Percentiles rank a stretch among this genome's conserved stretches.
phyloP scores from a whole-genome alignment of 2,329 filamentous ascomycete species.

The Alternaria sp. region DNA sequence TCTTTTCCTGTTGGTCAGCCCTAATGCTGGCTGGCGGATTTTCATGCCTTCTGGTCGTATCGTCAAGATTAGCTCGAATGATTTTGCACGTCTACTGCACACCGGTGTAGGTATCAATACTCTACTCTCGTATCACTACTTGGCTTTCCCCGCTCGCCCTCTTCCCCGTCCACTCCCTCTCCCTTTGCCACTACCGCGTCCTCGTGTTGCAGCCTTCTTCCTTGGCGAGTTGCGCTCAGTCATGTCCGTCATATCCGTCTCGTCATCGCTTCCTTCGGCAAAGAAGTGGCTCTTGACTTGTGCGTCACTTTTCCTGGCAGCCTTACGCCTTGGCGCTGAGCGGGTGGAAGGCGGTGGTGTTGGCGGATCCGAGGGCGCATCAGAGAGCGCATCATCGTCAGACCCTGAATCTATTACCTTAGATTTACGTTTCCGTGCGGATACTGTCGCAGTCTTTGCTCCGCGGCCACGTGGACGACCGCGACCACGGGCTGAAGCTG shows the following conservation, averaged over 20 bases:
- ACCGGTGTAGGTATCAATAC: not conserved
- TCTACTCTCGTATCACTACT: constrained; percentile 2
- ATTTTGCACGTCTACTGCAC: constrained; percentile 5
- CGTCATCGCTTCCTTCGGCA: constrained; percentile 40
- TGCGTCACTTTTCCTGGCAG: constrained; percentile 40
- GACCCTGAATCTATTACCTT: constrained; percentile 15
- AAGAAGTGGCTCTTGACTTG: constrained; percentile 48
- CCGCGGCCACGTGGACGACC: constrained; percentile 8
- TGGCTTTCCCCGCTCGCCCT: constrained; percentile 15
- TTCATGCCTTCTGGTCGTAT: constrained; percentile 1
- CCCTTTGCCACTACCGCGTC: constrained; percentile 11
- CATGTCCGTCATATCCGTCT: constrained; percentile 44
- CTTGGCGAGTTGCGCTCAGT: constrained; percentile 33
- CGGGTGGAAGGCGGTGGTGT: constrained; percentile 20
- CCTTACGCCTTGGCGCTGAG: constrained; percentile 34
- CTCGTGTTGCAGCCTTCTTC: constrained; percentile 15
- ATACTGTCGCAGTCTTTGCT: constrained; percentile 15
- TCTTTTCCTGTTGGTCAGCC: not conserved
- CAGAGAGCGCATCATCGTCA: constrained; percentile 23
- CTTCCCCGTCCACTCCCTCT: constrained; percentile 21
- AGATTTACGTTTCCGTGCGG: constrained; percentile 19
- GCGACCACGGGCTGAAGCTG: constrained; percentile 1
- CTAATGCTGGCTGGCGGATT: constrained; percentile 1
- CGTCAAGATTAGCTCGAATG: constrained; percentile 5
- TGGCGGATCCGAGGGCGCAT: constrained; percentile 16